Percentiles rank a stretch among this genome's conserved stretches.
These are phyloP conservation scores for Venturiaceae sp. DNA, from an alignment of 2,329 filamentous ascomycete species.

Conservation along the genomic window DNA sequence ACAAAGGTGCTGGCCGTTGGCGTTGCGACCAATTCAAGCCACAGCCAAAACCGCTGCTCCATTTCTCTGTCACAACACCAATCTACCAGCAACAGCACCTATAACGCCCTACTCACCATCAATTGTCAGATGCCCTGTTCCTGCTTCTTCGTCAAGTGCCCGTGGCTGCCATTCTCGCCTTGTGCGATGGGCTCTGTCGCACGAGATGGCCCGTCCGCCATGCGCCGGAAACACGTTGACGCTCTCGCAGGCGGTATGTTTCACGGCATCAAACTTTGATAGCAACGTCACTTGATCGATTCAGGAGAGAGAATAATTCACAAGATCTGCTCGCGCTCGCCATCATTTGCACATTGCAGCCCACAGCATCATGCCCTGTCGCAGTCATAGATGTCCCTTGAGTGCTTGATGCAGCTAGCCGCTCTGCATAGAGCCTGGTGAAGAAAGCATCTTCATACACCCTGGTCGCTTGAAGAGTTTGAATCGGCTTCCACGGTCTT, in stretches of 20 bases:
- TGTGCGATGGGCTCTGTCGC: neutral
- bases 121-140: neutral
- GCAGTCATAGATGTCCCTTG: neutral
- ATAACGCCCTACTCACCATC: neutral
- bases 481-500: neutral
- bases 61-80: slow-evolving; percentile 5
- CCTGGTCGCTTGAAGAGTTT: neutral
- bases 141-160: neutral
- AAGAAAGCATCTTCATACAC: neutral
- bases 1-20: neutral
- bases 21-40: neutral
- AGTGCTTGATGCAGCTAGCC: neutral
- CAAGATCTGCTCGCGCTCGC: neutral
- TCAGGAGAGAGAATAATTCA: neutral
- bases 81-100: slow-evolving; percentile 3
- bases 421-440: neutral
- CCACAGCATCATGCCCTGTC: neutral
- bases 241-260: neutral
- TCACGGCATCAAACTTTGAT: neutral
- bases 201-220: no score
- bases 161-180: neutral
- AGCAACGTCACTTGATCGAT: neutral
- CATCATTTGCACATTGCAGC: neutral
- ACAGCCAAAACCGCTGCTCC: neutral
- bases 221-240: no score